A percentile compares a stretch with the other conserved stretches of the same genome.
These are phyloP conservation scores for Lipomyces sp. DNA, from an alignment of 805 yeast species.

Conservation along the genomic window DNA sequence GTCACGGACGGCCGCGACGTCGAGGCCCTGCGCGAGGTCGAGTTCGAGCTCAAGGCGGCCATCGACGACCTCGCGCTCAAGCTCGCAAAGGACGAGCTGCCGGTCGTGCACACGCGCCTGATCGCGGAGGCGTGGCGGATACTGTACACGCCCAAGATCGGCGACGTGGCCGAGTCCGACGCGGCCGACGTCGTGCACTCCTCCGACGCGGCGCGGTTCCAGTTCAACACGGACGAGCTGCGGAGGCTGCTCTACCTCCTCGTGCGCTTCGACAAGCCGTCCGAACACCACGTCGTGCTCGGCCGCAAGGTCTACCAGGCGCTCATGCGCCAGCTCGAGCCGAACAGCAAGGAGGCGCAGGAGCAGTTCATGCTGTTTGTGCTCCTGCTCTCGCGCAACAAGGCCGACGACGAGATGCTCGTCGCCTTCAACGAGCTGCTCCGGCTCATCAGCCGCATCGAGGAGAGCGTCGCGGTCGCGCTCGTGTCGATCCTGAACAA, in stretches of 20 bases:
- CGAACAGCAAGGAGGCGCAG: conserved; percentile 2
- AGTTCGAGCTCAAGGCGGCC: conserved; percentile 18
- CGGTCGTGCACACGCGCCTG: conserved; percentile 19
- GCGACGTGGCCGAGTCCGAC: conserved; percentile 1
- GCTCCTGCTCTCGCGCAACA: conserved; percentile 17
- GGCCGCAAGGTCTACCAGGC: conserved; percentile 19
- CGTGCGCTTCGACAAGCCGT: conserved; percentile 10
- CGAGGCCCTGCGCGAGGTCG: conserved; percentile 11
- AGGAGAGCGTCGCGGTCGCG: conserved; percentile 19
- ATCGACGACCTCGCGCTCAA: conserved; percentile 8
- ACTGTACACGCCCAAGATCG: conserved; percentile 18
- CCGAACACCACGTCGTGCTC: conserved; percentile 22
- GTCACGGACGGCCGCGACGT: neutral
- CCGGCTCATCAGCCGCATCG: conserved; percentile 1
- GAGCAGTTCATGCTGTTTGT: conserved; percentile 23
- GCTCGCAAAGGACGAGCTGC: conserved; percentile 15
- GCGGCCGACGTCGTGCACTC: conserved; percentile 8
- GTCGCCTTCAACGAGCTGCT: conserved; percentile 20
- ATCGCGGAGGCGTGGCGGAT: conserved; percentile 26
- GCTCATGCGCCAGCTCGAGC: conserved; percentile 3
- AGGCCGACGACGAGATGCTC: conserved; percentile 23
- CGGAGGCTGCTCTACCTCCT: conserved; percentile 7
- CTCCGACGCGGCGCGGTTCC: conserved; percentile 1
- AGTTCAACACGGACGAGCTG: conserved; percentile 13
- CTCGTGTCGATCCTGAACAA: conserved; percentile 23